These are phyloP conservation scores for Zymoseptoria passerinii DNA, from an alignment of 2,329 filamentous ascomycete species.

Conservation along the genomic window DNA sequence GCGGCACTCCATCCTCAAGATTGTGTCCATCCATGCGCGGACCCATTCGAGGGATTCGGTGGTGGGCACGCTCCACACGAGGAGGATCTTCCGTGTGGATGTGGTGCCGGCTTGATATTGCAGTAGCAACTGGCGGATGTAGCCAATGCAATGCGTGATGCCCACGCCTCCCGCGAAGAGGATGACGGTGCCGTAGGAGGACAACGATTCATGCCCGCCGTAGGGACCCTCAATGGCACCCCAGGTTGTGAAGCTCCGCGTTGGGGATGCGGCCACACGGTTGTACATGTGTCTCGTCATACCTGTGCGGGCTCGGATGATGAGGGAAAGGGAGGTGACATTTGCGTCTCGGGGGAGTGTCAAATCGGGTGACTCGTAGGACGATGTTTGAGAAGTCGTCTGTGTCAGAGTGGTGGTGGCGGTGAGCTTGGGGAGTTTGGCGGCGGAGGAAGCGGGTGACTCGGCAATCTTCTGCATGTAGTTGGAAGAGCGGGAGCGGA, in stretches of 20 bases:
- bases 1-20: conserved; percentile 51
- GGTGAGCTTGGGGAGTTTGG: conserved; percentile 1
- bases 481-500: conserved; percentile 3
- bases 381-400: conserved; percentile 11
- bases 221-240: conserved; percentile 72
- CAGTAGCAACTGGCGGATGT: conserved; percentile 62
- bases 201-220: conserved; percentile 59
- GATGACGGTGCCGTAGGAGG: conserved; percentile 69
- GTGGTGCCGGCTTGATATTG: conserved; percentile 62
- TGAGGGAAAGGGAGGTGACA: conserved; percentile 54
- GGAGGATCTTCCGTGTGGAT: conserved; percentile 60
- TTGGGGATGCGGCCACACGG: conserved; percentile 53
- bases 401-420: conserved; percentile 9
- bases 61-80: conserved; percentile 73
- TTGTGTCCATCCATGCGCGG: conserved; percentile 57
- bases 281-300: conserved; percentile 64
- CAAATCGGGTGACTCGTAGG: conserved; percentile 15
- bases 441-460: neutral
- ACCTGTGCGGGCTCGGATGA: conserved; percentile 65
- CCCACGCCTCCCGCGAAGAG: conserved; percentile 75
- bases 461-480: neutral
- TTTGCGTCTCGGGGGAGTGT: conserved; percentile 23
- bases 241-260: conserved; percentile 53
- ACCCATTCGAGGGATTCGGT: conserved; percentile 58
- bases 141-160: conserved; percentile 70